Evolutionary conservation across 441 rosid species (phyloP), one percentile per base, ranked within the genome.

Genomic region (Erodium chrysanthum): DNA sequence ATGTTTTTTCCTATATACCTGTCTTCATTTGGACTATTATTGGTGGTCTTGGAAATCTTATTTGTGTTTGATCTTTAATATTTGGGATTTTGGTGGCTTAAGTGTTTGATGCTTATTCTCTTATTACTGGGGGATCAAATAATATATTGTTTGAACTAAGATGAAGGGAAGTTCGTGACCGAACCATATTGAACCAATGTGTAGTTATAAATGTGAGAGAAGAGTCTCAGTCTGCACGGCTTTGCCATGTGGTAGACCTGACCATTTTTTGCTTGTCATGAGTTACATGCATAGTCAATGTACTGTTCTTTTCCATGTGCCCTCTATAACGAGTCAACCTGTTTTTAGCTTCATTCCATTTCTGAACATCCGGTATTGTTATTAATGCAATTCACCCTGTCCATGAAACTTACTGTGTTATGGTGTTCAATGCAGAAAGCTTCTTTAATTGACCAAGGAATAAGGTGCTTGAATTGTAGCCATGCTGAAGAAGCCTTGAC

Each of bases 381-480:
- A 35, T 52, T 25, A 64, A 35, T 61, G 23, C 21, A 42, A 25
- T 56, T 23, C 22, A 25, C 14, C 14, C 22, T 5, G 18, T 2
- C 35, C 44, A 14, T 63, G 40, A 64, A 70, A 48, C 59, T 66
- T 40, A 66, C 35, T 40, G 56, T 46, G 22, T 33, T 22, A 10
- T 70, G 27, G 21, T 65, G 33, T 0, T 9, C 64, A 14, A 12
- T 75, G 80, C 81, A 77, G 83, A 79, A 68, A 31, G 71, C 70
- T 65, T 35, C 48, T 33, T 61, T 1, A 0, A 64, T 22, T 69
- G 52, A 66, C 52, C 61, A 20, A 29, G 17, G 70, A 67, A 74
- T 73, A 42, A 65, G 35, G 65, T 70, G 67, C 74, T 35, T 2
- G 14, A 18, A 66, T 48, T 37, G 70, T 15, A 23, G 42, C 65